A percentile compares a stretch with the other conserved stretches of the same genome.
Evolutionary conservation across 2,329 filamentous ascomycete genomes (phyloP).

Genomic region (Myriosclerotinia curreyana): DNA sequence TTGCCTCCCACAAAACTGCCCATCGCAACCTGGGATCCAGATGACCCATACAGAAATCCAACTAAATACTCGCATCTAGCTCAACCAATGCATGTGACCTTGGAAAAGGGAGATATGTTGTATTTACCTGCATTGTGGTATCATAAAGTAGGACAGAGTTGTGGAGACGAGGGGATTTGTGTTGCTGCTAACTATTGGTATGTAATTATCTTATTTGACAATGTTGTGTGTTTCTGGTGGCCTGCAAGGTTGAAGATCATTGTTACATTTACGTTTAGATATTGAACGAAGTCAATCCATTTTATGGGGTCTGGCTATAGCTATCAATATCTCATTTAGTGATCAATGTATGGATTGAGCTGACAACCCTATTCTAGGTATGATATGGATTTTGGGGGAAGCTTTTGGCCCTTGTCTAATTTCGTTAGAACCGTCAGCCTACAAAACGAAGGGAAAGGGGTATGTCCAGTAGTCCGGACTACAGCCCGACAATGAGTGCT

Average conservation of each 20-base stretch:
- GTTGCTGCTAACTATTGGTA: slow-evolving; percentile 82
- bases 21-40: slow-evolving; percentile 72
- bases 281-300: not conserved
- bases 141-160: slow-evolving; percentile 75
- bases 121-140: slow-evolving; percentile 83
- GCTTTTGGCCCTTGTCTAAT: slow-evolving; percentile 55
- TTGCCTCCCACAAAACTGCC: slow-evolving; percentile 47
- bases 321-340: not conserved
- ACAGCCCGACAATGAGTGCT: too few species aligned
- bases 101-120: slow-evolving; percentile 73
- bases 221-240: not conserved
- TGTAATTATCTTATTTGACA: slow-evolving; percentile 27
- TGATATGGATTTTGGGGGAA: slow-evolving; percentile 72
- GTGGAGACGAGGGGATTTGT: slow-evolving; percentile 66
- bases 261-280: not conserved
- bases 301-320: too few species aligned
- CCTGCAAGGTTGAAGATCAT: not conserved
- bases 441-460: not conserved
- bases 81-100: slow-evolving; percentile 61
- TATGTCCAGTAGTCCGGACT: too few species aligned
- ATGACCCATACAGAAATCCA: slow-evolving; percentile 38
- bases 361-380: slow-evolving; percentile 51
- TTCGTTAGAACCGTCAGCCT: slow-evolving; percentile 32
- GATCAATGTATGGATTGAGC: not conserved
- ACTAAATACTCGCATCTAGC: slow-evolving; percentile 60